Base-by-base conservation (phyloP, 805 yeast genomes). In the Komagataella mondaviorum region DNA sequence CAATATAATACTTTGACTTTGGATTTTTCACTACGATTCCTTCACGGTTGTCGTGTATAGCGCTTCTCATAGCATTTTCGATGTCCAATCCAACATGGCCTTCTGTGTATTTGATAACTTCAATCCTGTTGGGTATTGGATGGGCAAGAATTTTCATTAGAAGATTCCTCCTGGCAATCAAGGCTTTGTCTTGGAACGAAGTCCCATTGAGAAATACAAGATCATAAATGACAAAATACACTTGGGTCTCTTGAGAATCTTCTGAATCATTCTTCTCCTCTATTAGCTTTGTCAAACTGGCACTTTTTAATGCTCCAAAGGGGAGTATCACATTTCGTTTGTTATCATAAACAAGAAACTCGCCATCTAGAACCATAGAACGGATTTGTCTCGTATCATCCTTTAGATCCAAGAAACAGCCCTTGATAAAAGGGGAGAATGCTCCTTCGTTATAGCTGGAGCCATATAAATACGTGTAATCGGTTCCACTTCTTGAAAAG, bases 331-430 rank as follows among this genome's bases (percentile, higher is more conserved):
- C 67, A 43, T 75, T 62, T 52, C 71, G 66, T 48, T 64, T 69
- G 51, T 78, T 77, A 64, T 90, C 96, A 75, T 80, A 89, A 0
- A 95, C 88, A 1, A 91, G 81, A 91, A 91, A 87, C 64, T 91
- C 99, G 0, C 98, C 97, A 66, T 91, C 99, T 4, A 91, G 60
- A 5, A 85, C 47, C 72, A 20, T 74, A 66, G 45, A 56, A 63
- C 6, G 61, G 53, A 6, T 73, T 65, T 3, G 53, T 57, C 3
- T 50, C 47, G 16, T 49, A 10, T 30, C 39, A 30, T 8, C 39
- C 5, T 30, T 8, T 3, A 30, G 14, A 30, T 30, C 39, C 14
- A 30, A 5, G 54, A 49, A 67, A 70, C 55, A 56, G 1, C 51
- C 62, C 6, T 63, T 61, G 4, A 77, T 67, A 4, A 64, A 65